A percentile compares a stretch with the other conserved stretches of the same genome.
These are phyloP conservation scores for Leucosporidium scottii DNA, from an alignment of 768 basidiomycete genomes.

Conservation along the genomic window DNA sequence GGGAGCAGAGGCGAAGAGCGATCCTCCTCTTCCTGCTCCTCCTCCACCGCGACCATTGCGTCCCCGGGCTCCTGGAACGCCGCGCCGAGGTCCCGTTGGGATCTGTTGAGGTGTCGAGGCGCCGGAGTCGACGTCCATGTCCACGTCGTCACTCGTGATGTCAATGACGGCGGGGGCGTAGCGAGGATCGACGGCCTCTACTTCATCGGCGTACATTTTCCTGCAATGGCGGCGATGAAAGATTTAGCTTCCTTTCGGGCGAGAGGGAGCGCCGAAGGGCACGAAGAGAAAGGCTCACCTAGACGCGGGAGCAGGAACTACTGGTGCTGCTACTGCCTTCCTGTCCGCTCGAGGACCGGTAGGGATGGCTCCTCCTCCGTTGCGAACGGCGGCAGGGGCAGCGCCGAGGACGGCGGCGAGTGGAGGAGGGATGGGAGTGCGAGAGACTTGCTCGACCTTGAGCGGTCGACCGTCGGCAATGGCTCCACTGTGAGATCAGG, in stretches of 20 bases:
- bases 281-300: no score
- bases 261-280: not conserved
- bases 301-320: not conserved
- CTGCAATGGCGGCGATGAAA: not conserved
- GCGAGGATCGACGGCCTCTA: not conserved
- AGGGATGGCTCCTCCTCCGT: not conserved
- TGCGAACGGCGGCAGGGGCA: not conserved
- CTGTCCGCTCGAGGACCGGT: not conserved
- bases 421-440: constrained; percentile 3
- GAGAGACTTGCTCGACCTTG: constrained; percentile 1
- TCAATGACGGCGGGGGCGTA: not conserved
- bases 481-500: constrained; percentile 14
- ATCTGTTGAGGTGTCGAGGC: no score
- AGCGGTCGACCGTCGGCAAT: constrained; percentile 29
- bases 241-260: no score
- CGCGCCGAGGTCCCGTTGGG: not conserved
- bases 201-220: not conserved
- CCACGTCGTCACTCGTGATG: not conserved
- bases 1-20: not conserved
- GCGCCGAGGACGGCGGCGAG: constrained; percentile 2
- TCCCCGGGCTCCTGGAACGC: not conserved
- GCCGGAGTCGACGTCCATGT: not conserved
- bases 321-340: not conserved
- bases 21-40: not conserved
- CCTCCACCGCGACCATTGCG: not conserved